phyloP scores from a whole-genome alignment of 768 basidiomycete species.

The Guyanaporus albipodus region DNA sequence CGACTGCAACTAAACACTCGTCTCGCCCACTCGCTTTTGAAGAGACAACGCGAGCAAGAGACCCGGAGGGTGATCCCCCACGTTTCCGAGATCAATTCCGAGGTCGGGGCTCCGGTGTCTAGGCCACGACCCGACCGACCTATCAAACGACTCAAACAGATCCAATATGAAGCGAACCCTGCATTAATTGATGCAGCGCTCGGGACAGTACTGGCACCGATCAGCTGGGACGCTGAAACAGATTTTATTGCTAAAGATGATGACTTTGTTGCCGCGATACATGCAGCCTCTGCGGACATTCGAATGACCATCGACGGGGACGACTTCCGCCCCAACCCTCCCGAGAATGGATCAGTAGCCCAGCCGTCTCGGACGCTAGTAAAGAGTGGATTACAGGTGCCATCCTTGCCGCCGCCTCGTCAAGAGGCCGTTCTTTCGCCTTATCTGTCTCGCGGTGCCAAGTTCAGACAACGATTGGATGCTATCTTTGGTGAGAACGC shows the following conservation, averaged over 20 bases:
- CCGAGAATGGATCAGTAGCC: too few relatives aligned
- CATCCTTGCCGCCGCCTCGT: too few relatives aligned
- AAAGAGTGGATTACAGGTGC: background rate
- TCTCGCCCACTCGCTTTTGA: conserved; percentile 7
- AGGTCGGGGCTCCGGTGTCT: background rate
- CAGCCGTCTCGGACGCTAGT: too few relatives aligned
- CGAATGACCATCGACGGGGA: background rate
- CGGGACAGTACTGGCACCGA: conserved; percentile 20
- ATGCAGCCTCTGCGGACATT: background rate
- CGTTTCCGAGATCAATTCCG: conserved; percentile 14
- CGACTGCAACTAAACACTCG: conserved; percentile 7
- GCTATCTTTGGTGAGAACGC: conserved; percentile 17
- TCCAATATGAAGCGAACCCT: conserved; percentile 20
- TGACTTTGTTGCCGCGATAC: background rate
- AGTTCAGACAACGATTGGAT: conserved; percentile 20
- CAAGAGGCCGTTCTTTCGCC: background rate
- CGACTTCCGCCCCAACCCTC: background rate
- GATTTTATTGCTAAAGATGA: conserved; percentile 5
- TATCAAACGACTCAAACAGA: conserved; percentile 16
- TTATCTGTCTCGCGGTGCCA: conserved; percentile 18
- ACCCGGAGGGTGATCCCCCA: background rate
- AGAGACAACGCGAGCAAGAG: background rate
- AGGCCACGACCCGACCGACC: conserved; percentile 5
- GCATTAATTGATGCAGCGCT: conserved; percentile 21
- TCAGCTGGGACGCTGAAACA: conserved; percentile 16